phyloP scores from a whole-genome alignment of 306 rosid genomes.

The Parietaria judaica region DNA sequence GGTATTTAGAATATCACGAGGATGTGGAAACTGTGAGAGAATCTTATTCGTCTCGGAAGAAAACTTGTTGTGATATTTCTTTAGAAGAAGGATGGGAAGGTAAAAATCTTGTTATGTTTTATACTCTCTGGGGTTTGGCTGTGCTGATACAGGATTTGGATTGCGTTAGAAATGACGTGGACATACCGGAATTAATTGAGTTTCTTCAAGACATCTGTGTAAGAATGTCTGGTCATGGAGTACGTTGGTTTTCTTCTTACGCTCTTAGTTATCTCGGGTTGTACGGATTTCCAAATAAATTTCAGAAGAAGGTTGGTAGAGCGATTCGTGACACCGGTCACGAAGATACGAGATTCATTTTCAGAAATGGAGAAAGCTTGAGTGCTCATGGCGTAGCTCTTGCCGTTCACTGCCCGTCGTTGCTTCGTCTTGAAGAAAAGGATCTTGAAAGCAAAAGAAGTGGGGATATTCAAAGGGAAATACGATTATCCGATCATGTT shows the following conservation, averaged over 20 bases:
- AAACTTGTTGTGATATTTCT: conserved; percentile 50
- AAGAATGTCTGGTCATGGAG: conserved; percentile 41
- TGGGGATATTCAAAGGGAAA: conserved; percentile 31
- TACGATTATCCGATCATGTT: conserved; percentile 62
- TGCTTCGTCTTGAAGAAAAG: conserved; percentile 44
- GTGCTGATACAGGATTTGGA: conserved; percentile 45
- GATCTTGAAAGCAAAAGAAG: conserved; percentile 13
- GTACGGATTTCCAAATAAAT: conserved; percentile 76
- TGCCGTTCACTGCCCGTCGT: conserved; percentile 57
- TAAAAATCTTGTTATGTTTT: conserved; percentile 44
- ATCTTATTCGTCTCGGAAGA: conserved; percentile 12
- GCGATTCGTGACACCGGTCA: conserved; percentile 43
- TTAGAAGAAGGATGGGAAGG: conserved; percentile 75
- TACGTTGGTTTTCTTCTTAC: conserved; percentile 66
- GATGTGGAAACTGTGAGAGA: conserved; percentile 36
- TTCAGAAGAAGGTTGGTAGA: conserved; percentile 52
- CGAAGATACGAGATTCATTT: conserved; percentile 48
- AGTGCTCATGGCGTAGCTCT: conserved; percentile 71
- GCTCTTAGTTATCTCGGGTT: conserved; percentile 54
- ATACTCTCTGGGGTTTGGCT: conserved; percentile 61
- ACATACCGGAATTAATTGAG: conserved; percentile 36
- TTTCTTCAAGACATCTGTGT: conserved; percentile 46
- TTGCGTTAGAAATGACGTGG: conserved; percentile 20
- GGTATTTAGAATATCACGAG: conserved; percentile 44
- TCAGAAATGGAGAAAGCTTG: conserved; percentile 35